Percentiles rank a stretch among this genome's conserved stretches.
These are phyloP conservation scores for Dorcoceras hygrometricum DNA, from an alignment of 257 asterid species.

Conservation along the genomic window DNA sequence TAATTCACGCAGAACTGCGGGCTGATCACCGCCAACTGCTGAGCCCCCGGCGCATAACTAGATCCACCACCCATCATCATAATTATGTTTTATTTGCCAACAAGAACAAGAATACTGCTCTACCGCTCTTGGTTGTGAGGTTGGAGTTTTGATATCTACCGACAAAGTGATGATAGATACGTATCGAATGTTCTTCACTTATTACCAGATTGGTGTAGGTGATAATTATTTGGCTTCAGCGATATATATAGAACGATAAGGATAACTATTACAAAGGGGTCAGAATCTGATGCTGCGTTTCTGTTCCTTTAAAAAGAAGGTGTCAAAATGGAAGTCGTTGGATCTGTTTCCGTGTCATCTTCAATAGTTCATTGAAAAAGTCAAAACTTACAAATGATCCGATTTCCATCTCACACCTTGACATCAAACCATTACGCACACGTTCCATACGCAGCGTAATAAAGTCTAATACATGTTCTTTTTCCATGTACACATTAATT, in stretches of 20 bases:
- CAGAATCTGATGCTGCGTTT: background rate
- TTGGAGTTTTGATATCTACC: background rate
- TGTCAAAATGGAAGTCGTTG: background rate
- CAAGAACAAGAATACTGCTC: background rate
- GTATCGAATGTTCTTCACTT: too few relatives aligned
- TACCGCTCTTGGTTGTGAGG: background rate
- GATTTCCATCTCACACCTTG: background rate
- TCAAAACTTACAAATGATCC: background rate
- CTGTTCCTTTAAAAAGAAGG: background rate
- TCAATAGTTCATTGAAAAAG: background rate
- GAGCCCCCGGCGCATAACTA: constrained; percentile 27
- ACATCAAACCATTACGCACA: background rate
- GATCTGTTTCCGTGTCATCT: background rate
- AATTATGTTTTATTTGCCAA: background rate
- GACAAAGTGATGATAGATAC: background rate
- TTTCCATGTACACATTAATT: background rate
- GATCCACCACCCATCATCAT: constrained; percentile 33
- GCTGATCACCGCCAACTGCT: constrained; percentile 46
- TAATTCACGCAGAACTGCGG: constrained; percentile 66
- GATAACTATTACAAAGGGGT: background rate
- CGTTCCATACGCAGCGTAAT: background rate
- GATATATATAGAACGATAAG: too few relatives aligned
- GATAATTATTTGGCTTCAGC: too few relatives aligned
- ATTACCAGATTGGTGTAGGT: background rate
- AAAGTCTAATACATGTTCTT: background rate